phyloP scores from a whole-genome alignment of 768 basidiomycete species.

The Termitomyces sp. region DNA sequence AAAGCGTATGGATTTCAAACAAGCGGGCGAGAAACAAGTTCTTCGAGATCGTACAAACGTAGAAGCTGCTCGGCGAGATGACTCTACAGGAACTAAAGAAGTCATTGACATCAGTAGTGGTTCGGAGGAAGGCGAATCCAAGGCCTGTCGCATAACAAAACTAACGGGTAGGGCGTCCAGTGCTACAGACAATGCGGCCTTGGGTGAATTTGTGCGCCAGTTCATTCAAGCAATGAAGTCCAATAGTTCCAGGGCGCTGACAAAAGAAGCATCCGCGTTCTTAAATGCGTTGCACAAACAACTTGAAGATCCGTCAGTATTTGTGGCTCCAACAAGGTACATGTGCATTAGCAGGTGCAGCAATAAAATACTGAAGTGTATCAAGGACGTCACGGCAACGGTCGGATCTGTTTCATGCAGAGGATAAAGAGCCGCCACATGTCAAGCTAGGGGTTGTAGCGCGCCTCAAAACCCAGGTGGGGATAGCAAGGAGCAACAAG shows the following conservation, averaged over 20 bases:
- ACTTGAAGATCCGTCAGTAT: conserved; percentile 64
- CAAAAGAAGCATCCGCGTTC: conserved; percentile 68
- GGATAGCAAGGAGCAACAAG: conserved; percentile 45
- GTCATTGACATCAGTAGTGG: conserved; percentile 48
- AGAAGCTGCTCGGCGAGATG: conserved; percentile 29
- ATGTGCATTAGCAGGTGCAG: conserved; percentile 13
- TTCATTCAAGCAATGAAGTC: conserved; percentile 62
- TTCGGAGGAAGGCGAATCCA: conserved; percentile 36
- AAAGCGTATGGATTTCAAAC: conserved; percentile 49
- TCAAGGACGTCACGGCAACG: conserved; percentile 21
- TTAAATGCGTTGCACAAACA: conserved; percentile 69
- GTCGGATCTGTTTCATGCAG: conserved; percentile 35
- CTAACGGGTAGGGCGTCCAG: conserved; percentile 39
- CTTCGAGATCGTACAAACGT: conserved; percentile 51
- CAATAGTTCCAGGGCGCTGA: conserved; percentile 63
- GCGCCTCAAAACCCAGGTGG: conserved; percentile 53
- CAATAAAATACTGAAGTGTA: background rate
- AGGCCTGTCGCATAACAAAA: conserved; percentile 50
- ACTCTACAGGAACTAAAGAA: conserved; percentile 19
- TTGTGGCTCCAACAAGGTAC: conserved; percentile 52
- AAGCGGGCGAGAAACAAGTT: conserved; percentile 36
- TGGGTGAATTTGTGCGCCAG: conserved; percentile 53
- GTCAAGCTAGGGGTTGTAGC: conserved; percentile 61
- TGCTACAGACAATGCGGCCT: conserved; percentile 51
- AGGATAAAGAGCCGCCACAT: conserved; percentile 43